Evolutionary conservation across 768 basidiomycete genomes (phyloP).

Genomic region (Kwoniella pini): DNA sequence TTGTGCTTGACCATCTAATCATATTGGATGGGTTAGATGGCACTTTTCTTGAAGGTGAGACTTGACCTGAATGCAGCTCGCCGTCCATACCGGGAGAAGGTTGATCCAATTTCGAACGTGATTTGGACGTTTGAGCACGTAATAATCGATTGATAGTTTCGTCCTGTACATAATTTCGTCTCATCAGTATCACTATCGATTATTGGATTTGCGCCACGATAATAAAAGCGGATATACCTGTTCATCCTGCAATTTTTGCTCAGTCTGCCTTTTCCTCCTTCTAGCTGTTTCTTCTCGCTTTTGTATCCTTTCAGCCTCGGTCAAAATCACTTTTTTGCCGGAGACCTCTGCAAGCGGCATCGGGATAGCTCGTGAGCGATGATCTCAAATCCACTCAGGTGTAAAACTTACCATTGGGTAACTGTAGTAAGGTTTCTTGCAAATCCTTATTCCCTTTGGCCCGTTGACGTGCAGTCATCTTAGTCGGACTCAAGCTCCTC

Average conservation of each 20-base stretch:
- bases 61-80: neutral
- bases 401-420: slow-evolving; percentile 44
- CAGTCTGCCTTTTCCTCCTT: slow-evolving; percentile 49
- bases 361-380: neutral
- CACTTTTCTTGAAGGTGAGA: slow-evolving; percentile 6
- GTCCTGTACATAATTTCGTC: slow-evolving; percentile 25
- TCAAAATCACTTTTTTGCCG: slow-evolving; percentile 44
- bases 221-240: slow-evolving; percentile 37
- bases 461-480: slow-evolving; percentile 52
- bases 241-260: slow-evolving; percentile 53
- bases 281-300: slow-evolving; percentile 51
- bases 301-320: slow-evolving; percentile 47
- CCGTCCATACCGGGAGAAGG: slow-evolving; percentile 29
- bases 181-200: neutral
- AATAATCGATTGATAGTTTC: slow-evolving; percentile 54
- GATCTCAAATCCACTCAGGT: neutral
- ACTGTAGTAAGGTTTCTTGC: slow-evolving; percentile 39
- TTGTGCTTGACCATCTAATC: slow-evolving; percentile 35
- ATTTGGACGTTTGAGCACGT: slow-evolving; percentile 50
- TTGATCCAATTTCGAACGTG: slow-evolving; percentile 41
- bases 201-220: too few relatives aligned
- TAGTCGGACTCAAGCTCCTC: slow-evolving; percentile 31
- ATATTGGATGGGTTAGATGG: slow-evolving; percentile 1
- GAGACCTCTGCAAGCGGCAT: slow-evolving; percentile 24
- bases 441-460: slow-evolving; percentile 46